A percentile compares a stretch with the other conserved stretches of the same genome.
phyloP scores from a whole-genome alignment of 805 yeast species.

The Wickerhamomyces kurtzmanii region DNA sequence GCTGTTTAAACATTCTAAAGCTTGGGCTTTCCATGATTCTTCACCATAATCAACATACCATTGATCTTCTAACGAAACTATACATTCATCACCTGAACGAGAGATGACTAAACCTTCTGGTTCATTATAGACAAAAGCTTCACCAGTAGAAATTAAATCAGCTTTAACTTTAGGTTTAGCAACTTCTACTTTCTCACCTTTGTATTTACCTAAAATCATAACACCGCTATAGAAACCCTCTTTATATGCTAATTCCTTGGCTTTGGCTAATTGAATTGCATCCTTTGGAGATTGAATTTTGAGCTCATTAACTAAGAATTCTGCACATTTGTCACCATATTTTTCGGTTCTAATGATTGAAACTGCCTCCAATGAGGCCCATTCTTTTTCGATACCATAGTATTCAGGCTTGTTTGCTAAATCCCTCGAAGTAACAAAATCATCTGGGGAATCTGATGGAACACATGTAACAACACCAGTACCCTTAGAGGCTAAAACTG shows the following conservation, averaged over 20 bases:
- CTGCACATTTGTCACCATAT: constrained; percentile 86
- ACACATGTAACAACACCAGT: constrained; percentile 99
- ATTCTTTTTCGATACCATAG: constrained; percentile 73
- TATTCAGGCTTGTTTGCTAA: constrained; percentile 84
- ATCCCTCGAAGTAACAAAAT: constrained; percentile 78
- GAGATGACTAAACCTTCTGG: constrained; percentile 88
- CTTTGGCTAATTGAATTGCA: constrained; percentile 72
- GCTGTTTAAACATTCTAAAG: constrained; percentile 63
- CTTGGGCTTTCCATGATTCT: constrained; percentile 74
- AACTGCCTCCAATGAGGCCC: constrained; percentile 71
- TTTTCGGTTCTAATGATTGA: constrained; percentile 73
- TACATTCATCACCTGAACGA: constrained; percentile 94
- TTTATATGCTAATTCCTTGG: constrained; percentile 91
- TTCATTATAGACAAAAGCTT: constrained; percentile 86
- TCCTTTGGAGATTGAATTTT: constrained; percentile 96
- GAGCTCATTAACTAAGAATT: constrained; percentile 69
- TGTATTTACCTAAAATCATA: constrained; percentile 71
- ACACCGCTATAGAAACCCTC: constrained; percentile 93
- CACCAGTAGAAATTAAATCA: constrained; percentile 67
- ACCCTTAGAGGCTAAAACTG: constrained; percentile 90
- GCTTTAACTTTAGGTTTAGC: constrained; percentile 84
- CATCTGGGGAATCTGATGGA: constrained; percentile 99
- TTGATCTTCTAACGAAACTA: constrained; percentile 95
- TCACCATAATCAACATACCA: constrained; percentile 99
- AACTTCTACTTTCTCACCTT: constrained; percentile 81